Evolutionary conservation across 1,139 yeast species (phyloP).

Genomic region (Protomyces arabidopsidicola): DNA sequence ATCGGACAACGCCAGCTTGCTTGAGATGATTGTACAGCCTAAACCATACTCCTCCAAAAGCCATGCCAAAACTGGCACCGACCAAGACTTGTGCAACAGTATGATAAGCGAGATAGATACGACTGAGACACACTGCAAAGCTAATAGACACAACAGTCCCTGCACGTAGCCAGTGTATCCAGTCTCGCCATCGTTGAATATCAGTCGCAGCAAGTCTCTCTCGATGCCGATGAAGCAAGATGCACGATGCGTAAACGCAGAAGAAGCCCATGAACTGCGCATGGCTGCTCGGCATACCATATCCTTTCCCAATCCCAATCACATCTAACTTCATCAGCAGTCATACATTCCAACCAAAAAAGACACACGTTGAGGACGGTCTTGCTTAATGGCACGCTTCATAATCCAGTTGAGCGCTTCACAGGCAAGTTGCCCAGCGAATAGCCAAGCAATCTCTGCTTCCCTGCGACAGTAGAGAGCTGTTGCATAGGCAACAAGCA

Average conservation of each 20-base stretch:
- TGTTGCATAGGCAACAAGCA: constrained; percentile 73
- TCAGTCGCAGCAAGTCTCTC: background rate
- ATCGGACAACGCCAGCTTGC: constrained; percentile 3
- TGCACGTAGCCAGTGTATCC: background rate
- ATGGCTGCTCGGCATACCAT: constrained; percentile 98
- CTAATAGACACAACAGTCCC: background rate
- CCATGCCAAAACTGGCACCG: constrained; percentile 62
- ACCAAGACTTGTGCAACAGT: constrained; percentile 65
- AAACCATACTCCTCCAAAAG: constrained; percentile 56
- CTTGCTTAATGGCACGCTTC: constrained; percentile 61
- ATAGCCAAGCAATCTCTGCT: constrained; percentile 74
- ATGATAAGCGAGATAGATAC: constrained; percentile 78
- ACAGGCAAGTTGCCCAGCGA: constrained; percentile 78
- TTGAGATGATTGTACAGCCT: background rate
- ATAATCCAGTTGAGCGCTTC: constrained; percentile 67
- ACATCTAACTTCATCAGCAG: constrained; percentile 1
- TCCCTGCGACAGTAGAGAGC: constrained; percentile 82
- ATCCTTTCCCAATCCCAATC: constrained; percentile 46
- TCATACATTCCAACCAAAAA: constrained; percentile 40
- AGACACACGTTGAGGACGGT: constrained; percentile 57
- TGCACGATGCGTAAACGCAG: constrained; percentile 51
- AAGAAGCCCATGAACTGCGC: constrained; percentile 92
- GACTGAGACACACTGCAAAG: constrained; percentile 33
- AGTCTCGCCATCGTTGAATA: background rate
- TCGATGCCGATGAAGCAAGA: background rate